phyloP scores from a whole-genome alignment of 176 grass and related monocot species.

The Dendrocalamus sinicus region DNA sequence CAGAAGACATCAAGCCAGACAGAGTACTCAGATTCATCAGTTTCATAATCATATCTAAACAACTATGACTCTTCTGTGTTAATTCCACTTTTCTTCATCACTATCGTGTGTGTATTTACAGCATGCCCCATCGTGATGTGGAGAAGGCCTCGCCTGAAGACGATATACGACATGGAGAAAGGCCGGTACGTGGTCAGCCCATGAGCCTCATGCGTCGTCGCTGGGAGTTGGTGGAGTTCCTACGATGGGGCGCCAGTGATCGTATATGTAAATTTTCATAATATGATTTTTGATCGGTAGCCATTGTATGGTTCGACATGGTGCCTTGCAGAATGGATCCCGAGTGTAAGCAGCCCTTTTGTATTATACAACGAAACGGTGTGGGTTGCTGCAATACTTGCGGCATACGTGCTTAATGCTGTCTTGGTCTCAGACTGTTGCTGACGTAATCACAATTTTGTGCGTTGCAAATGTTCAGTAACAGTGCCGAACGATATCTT shows the following conservation, averaged over 20 bases:
- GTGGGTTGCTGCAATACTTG: slow-evolving; percentile 33
- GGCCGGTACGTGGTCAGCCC: slow-evolving; percentile 61
- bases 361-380: slow-evolving; percentile 25
- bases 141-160: slow-evolving; percentile 63
- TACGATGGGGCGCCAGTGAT: slow-evolving; percentile 37
- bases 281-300: slow-evolving; percentile 4
- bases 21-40: slow-evolving; percentile 52
- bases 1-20: slow-evolving; percentile 50
- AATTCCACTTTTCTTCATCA: slow-evolving; percentile 52
- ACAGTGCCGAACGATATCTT: neutral
- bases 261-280: slow-evolving; percentile 45
- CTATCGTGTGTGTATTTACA: slow-evolving; percentile 57
- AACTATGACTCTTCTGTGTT: slow-evolving; percentile 50
- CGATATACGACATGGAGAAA: slow-evolving; percentile 82
- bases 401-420: neutral
- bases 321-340: neutral
- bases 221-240: slow-evolving; percentile 30
- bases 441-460: slow-evolving; percentile 37
- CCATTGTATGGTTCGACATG: neutral
- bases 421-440: slow-evolving; percentile 14
- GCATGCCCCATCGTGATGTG: slow-evolving; percentile 63
- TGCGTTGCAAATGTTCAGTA: neutral
- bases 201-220: slow-evolving; percentile 26
- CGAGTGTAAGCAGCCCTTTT: slow-evolving; percentile 38
- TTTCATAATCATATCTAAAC: slow-evolving; percentile 49